Percentiles rank a stretch among this genome's conserved stretches.
Evolutionary conservation across 2,329 filamentous ascomycete species (phyloP).

Genomic region (Nectriaceae sp.): DNA sequence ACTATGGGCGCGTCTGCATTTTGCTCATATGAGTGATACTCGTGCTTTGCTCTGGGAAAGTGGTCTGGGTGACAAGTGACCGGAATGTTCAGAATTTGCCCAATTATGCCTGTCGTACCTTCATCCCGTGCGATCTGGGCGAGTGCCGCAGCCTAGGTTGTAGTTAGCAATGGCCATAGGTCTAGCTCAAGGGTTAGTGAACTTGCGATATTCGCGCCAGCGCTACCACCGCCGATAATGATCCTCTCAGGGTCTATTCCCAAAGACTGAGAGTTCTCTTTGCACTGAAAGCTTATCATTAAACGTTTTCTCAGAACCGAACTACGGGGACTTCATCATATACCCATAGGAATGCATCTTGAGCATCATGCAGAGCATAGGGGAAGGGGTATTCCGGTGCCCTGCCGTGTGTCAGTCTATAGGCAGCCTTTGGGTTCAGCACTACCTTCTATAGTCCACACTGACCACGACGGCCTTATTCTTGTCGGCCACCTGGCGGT

Average conservation of each 20-base stretch:
- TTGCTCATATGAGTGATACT: constrained; percentile 1
- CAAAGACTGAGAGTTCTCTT: background rate
- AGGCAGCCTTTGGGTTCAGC: background rate
- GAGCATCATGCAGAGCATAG: constrained; percentile 2
- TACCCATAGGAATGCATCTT: constrained; percentile 7
- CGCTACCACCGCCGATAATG: constrained; percentile 8
- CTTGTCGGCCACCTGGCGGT: constrained; percentile 1
- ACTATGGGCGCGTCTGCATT: constrained; percentile 7
- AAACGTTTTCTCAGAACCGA: background rate
- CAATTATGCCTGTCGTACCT: constrained; percentile 2
- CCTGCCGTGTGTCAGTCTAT: background rate
- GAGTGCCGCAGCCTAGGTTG: constrained; percentile 1
- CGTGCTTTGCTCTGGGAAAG: constrained; percentile 4
- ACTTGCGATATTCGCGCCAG: constrained; percentile 8
- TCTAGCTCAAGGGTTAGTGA: background rate
- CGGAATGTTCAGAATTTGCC: constrained; percentile 10
- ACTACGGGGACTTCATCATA: background rate
- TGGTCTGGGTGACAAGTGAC: constrained; percentile 11
- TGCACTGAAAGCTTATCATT: background rate
- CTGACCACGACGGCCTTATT: constrained; percentile 4
- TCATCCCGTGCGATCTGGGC: background rate
- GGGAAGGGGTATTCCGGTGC: constrained; percentile 10
- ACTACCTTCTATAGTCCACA: constrained; percentile 9
- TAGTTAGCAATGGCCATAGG: background rate
- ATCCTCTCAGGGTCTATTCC: constrained; percentile 6